Conservation (phyloP, 2,329 filamentous ascomycete species). For the Aurifilum marmelostoma region DNA sequence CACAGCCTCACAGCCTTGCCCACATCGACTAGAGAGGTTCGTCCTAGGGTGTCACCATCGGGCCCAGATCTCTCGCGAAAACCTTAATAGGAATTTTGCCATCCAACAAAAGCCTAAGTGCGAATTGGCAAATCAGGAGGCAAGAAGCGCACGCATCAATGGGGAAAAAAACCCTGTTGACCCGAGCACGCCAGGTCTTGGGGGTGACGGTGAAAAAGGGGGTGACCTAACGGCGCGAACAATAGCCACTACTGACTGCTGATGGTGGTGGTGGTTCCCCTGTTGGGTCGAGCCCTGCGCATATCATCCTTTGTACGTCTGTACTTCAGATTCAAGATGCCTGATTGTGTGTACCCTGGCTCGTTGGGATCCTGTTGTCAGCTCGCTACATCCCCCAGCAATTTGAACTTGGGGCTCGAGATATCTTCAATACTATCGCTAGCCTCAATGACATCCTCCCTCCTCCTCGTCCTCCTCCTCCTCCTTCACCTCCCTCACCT, state of each 20-base stretch:
- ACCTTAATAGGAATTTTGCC: not conserved
- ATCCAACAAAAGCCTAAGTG: conserved; percentile 1
- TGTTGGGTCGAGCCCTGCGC: not conserved
- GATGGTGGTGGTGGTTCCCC: not conserved
- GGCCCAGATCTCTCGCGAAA: conserved; percentile 9
- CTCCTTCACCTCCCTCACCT: too few relatives aligned
- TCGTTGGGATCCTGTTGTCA: not conserved
- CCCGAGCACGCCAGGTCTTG: not conserved
- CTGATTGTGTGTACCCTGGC: not conserved
- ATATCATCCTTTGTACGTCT: not conserved
- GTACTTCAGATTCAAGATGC: too few relatives aligned
- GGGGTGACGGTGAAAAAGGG: not conserved
- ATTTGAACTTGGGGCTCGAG: not conserved
- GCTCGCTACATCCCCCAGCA: not conserved
- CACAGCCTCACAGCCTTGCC: not conserved
- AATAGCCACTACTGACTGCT: not conserved
- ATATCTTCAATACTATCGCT: not conserved
- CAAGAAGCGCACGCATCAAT: not conserved
- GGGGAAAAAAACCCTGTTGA: not conserved
- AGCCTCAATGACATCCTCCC: not conserved
- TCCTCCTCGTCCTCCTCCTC: too few relatives aligned
- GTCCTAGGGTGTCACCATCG: not conserved
- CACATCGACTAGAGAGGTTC: not conserved
- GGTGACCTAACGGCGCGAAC: not conserved
- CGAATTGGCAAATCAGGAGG: conserved; percentile 4